Evolutionary conservation across 108 stramenopile genomes (phyloP).

Genomic region (Skeletonema grethae): DNA sequence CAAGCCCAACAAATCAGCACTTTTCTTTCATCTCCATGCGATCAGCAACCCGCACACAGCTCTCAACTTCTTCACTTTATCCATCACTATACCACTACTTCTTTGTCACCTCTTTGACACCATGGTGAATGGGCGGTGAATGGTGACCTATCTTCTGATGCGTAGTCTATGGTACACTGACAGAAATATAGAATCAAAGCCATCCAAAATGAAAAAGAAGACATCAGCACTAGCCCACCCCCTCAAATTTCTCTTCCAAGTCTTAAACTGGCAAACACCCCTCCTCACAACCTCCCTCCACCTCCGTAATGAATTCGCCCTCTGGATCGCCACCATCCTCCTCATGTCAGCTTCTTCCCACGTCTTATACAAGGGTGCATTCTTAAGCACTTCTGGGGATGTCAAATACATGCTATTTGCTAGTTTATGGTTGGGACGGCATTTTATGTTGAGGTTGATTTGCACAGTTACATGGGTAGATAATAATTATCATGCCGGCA

Average conservation of each 20-base stretch:
- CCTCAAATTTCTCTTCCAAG: not conserved
- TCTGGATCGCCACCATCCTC: conserved; percentile 31
- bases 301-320: conserved; percentile 38
- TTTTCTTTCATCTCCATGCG: too few relatives aligned
- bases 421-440: conserved; percentile 34
- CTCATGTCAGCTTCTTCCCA: conserved; percentile 29
- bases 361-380: conserved; percentile 30
- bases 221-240: not conserved
- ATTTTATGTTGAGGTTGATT: conserved; percentile 27
- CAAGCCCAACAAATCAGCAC: too few relatives aligned
- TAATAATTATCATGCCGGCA: not conserved
- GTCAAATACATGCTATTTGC: conserved; percentile 23
- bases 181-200: not conserved
- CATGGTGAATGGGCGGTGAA: too few relatives aligned
- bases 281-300: conserved; percentile 36
- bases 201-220: not conserved
- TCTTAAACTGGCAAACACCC: conserved; percentile 27
- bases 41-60: too few relatives aligned
- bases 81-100: too few relatives aligned
- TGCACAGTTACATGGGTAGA: conserved; percentile 43
- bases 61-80: too few relatives aligned
- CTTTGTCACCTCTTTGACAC: too few relatives aligned
- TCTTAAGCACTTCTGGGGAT: conserved; percentile 32
- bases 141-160: too few relatives aligned
- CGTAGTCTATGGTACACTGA: too few relatives aligned